Conservation (phyloP, 768 basidiomycete species). For the Auriculariales sp. region DNA sequence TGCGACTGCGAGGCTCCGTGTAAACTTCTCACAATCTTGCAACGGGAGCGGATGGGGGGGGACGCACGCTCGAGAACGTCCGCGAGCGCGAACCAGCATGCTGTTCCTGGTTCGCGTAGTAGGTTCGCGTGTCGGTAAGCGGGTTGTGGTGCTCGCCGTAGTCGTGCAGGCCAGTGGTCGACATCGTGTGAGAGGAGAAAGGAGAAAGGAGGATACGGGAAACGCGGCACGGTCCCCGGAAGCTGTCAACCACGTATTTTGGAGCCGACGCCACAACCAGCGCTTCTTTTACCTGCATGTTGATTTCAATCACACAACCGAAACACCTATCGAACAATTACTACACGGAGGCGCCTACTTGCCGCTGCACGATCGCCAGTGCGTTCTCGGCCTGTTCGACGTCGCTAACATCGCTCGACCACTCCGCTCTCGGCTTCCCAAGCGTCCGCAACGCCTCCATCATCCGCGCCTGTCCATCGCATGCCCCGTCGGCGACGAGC, state of each 20-base stretch:
- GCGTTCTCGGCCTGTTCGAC: too few relatives aligned
- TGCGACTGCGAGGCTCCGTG: constrained; percentile 34
- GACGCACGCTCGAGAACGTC: constrained; percentile 74
- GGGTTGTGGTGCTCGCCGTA: constrained; percentile 23
- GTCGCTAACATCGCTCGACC: neutral
- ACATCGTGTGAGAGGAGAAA: too few relatives aligned
- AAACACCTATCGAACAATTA: too few relatives aligned
- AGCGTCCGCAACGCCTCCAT: neutral
- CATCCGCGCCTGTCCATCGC: neutral
- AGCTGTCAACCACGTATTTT: too few relatives aligned
- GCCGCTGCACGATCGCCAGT: too few relatives aligned
- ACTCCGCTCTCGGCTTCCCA: neutral
- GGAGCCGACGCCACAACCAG: too few relatives aligned
- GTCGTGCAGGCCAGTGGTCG: too few relatives aligned
- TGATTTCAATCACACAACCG: too few relatives aligned
- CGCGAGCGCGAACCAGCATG: constrained; percentile 71
- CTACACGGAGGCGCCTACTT: too few relatives aligned
- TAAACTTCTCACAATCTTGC: constrained; percentile 1
- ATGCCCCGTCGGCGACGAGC: neutral
- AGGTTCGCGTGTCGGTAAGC: constrained; percentile 52
- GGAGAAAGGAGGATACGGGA: too few relatives aligned
- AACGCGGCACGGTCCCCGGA: too few relatives aligned
- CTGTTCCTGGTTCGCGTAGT: constrained; percentile 70
- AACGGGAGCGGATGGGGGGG: constrained; percentile 3
- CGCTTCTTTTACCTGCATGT: too few relatives aligned